These are phyloP conservation scores for Blastobotrys serpentis DNA, from an alignment of 1,139 yeast genomes.

Conservation along the genomic window DNA sequence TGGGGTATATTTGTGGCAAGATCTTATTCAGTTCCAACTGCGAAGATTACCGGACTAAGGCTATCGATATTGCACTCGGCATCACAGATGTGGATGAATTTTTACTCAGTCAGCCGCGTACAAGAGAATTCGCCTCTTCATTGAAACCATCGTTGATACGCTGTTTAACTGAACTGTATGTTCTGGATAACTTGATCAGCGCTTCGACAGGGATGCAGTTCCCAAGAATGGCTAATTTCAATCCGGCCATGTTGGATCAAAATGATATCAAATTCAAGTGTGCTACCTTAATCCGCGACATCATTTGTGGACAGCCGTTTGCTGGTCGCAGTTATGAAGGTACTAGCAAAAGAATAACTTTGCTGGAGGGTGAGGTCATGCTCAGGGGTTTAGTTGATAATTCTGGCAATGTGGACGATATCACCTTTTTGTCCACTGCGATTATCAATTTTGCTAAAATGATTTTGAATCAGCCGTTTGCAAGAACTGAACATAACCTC, in stretches of 20 bases:
- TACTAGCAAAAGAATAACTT: not conserved
- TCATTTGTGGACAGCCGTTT: not conserved
- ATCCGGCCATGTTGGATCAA: not conserved
- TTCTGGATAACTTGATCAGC: not conserved
- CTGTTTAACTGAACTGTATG: not conserved
- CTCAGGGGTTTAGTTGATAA: not conserved
- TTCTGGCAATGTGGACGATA: not conserved
- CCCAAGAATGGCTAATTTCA: not conserved
- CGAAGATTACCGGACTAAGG: slow-evolving; percentile 1
- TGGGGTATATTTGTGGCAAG: not conserved
- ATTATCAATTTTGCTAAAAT: slow-evolving; percentile 1
- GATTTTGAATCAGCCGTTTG: slow-evolving; percentile 7
- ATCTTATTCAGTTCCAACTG: not conserved
- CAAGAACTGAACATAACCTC: slow-evolving; percentile 5
- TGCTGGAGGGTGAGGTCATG: slow-evolving; percentile 1
- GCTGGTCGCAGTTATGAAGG: not conserved
- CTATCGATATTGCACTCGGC: slow-evolving; percentile 2
- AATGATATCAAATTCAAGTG: not conserved
- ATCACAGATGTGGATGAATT: not conserved
- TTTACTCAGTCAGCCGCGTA: not conserved
- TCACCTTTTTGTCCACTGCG: not conserved
- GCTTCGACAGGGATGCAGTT: not conserved
- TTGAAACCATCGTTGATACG: not conserved
- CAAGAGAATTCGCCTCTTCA: not conserved
- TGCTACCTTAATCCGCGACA: not conserved